Base-by-base conservation (phyloP, 2,329 filamentous ascomycete species). In the Graphilbum fragrans region DNA sequence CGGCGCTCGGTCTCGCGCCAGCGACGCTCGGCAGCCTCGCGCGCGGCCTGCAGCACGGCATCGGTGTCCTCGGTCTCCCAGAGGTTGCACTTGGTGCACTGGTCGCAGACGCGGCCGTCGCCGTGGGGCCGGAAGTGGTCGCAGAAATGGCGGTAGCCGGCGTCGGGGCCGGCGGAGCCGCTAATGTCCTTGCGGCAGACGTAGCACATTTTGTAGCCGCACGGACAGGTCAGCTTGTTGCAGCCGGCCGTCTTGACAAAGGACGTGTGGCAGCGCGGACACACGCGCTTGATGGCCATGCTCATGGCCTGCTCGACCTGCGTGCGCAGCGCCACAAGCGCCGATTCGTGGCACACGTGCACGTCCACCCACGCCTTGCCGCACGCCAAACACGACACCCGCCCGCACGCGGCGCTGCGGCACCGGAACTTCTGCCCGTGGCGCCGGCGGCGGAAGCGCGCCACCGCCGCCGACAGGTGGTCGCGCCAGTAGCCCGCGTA, bases 141-240 rank as follows among this genome's bases (percentile, higher is more conserved):
- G 58, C 92, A 98, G 55, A 95, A 98, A 60, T 98, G 92, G 32
- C 78, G 72, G 59, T 98, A 96, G 1, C 90, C 88, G 57, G 88
- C 81, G 37, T 61, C 61, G 22, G 56, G 50, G 12, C 53, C 56
- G 14, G 52, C 61, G 29, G 51, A 46, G 38, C 74, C 66, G 42
- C 69, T 65, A 37, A 82, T 76, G 53, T 86, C 80, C 50, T 81
- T 81, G 33, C 92, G 84, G 60, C 92, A 98, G 37, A 96, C 77
- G 55, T 98, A 98, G 59, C 92, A 98, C 90, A 96, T 96, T 52
- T 84, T 82, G 63, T 96, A 96, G 9, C 92, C 92, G 61, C 92
- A 98, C 16, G 87, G 80, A 57, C 92, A 96, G 6, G 86, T 90
- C 33, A 98, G 72, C 64, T 96, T 96, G 67, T 98, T 98, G 72